Evolutionary conservation across 1,284 basidiomycete genomes (phyloP), one percentile per base, ranked within the genome.

Genomic region (Kalmanozyma brasiliensis): DNA sequence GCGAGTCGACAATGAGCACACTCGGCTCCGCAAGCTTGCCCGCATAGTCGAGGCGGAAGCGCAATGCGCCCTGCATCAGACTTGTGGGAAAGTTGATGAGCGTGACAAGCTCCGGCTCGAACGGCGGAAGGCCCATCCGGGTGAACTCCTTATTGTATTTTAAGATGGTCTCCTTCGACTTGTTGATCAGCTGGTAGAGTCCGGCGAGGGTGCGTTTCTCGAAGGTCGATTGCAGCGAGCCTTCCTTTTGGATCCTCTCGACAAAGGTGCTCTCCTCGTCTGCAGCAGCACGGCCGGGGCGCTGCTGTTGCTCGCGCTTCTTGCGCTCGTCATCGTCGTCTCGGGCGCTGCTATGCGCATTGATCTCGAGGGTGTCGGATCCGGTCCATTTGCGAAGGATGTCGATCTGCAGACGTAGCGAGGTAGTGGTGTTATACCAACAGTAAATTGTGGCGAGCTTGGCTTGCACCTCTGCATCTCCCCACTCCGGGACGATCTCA

Each of bases 61-160:
- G 91, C 53, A 98, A 86, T 40, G 90, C 90, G 46, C 94, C 94
- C 80, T 97, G 91, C 24, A 94, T 92, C 44, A 99, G 89, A 73
- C 91, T 90, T 10, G 93, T 95, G 5, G 97, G 93, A 84, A 98
- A 98, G 23, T 91, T 91, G 62, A 97, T 94, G 65, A 98, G 87
- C 41, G 92, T 90, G 11, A 94, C 88, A n/a, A 98, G 87, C 77
- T 97, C 93, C 51, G 89, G 88, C 81, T 94, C 92, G 82, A 98
- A 96, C 3, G 90, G 91, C 1, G 96, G 95, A 3, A 98, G 88
- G 70, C 91, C 90, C 88, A 98, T 92, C 74, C 89, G 86, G 71
- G 86, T 85, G 82, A 95, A 93, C 49, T 88, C 84, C 11, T 86
- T 83, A 29, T 90, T 88, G 64, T 92, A 88, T 55, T 89, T 89